Base-by-base conservation (phyloP, 495 filamentous ascomycete genomes). In the Penicillium canariense region DNA sequence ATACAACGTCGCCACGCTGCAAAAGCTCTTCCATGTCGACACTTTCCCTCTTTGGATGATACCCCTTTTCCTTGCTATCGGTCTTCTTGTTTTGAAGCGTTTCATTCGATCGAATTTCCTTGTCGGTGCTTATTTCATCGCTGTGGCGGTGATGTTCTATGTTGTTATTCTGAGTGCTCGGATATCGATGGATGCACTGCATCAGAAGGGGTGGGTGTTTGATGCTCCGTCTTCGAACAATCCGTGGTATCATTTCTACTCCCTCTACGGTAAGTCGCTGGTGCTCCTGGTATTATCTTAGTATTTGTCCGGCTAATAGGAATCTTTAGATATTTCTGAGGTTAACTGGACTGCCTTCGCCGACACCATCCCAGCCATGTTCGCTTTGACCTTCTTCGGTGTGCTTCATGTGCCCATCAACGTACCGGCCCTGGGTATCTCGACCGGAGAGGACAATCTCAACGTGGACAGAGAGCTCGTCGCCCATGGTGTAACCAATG, bases 361-460 rank as follows among this genome's bases (percentile, higher is more conserved):
- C 22, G 84, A 88, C 48, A 91, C 87, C 0, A 79, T 96, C 18
- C 94, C 95, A 0, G 91, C 95, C 10, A 97, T 97, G 92, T 87
- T 97, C 67, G 94, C 95, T 2, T 73, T 98, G 51, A 96, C 95
- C 0, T 97, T 98, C 77, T 98, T 98, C 66, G 93, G 93, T 36
- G 84, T 98, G 39, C 82, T 98, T 11, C 95, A 98, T 67, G 94
- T 97, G 7, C 95, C 94, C 0, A 98, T 98, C 71, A 97, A 98
- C 68, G 90, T 97, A 15, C 94, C 94, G 5, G 91, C 94, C 3
- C 68, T 98, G 15, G 94, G 88, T 1, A 86, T 96, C 35, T 90
- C 89, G 5, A 89, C 87, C 5, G 89, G 90, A 44, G 91, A 96
- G 67, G 94, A 98, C 64, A 86, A 97, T 63, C 76, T 96, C 20